A percentile compares a stretch with the other conserved stretches of the same genome.
Conservation (phyloP, 805 yeast species). For the Cyberlindnera mississippiensis region DNA sequence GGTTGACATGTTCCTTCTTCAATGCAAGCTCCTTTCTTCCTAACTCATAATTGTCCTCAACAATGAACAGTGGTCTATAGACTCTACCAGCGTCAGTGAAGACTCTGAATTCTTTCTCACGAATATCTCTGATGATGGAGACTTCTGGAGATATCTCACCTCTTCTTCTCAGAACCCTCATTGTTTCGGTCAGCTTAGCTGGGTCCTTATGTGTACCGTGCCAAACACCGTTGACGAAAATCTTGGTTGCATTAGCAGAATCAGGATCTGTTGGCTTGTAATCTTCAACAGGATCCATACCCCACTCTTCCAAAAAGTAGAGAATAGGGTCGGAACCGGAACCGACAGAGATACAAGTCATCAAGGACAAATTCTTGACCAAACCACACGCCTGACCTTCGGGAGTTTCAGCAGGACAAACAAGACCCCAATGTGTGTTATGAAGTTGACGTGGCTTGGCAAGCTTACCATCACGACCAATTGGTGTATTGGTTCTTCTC, state of each 20-base stretch:
- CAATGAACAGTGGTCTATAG: constrained; percentile 92
- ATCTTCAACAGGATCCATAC: constrained; percentile 96
- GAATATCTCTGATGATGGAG: constrained; percentile 91
- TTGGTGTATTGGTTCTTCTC: constrained; percentile 98
- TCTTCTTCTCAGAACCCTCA: constrained; percentile 86
- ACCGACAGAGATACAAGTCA: constrained; percentile 98
- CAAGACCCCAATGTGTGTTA: constrained; percentile 99
- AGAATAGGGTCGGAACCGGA: constrained; percentile 93
- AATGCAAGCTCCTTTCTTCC: constrained; percentile 67
- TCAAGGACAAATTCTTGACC: constrained; percentile 90
- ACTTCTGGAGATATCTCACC: constrained; percentile 97
- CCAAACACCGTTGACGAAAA: constrained; percentile 99
- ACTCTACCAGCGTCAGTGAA: constrained; percentile 99
- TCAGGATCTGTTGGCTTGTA: constrained; percentile 90
- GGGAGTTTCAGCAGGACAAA: constrained; percentile 99
- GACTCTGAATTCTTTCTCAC: constrained; percentile 93
- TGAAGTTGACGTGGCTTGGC: constrained; percentile 99
- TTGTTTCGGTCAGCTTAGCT: constrained; percentile 82
- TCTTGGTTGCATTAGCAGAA: constrained; percentile 89
- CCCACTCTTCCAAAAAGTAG: constrained; percentile 96
- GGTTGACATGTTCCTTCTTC: constrained; percentile 78
- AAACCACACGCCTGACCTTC: constrained; percentile 99
- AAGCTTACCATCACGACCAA: constrained; percentile 98
- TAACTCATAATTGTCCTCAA: constrained; percentile 75
- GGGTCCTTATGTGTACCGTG: constrained; percentile 98